Percentiles rank a stretch among this genome's conserved stretches.
Conservation (phyloP, 1,284 basidiomycete genomes). For the Apiotrichum porosum region DNA sequence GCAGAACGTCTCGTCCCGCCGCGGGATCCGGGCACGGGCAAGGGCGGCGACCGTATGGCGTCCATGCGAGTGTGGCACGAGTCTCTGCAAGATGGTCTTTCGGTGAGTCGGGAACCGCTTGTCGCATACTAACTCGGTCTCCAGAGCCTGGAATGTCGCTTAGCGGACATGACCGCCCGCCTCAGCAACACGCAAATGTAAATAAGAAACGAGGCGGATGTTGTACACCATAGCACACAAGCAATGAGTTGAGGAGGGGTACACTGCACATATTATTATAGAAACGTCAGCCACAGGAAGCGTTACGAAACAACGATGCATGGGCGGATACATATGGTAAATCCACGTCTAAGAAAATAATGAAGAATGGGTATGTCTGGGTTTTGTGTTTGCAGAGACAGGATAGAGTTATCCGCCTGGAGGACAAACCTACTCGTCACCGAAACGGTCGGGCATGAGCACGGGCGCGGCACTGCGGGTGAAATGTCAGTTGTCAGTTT, state of each 20-base stretch:
- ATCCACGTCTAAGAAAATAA: too few relatives aligned
- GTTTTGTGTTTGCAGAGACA: too few relatives aligned
- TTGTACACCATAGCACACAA: neutral
- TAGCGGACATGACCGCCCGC: conserved; percentile 3
- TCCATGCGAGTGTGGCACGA: conserved; percentile 10
- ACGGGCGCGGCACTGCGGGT: conserved; percentile 69
- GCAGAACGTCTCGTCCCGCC: too few relatives aligned
- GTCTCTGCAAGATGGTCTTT: conserved; percentile 5
- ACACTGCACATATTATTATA: too few relatives aligned
- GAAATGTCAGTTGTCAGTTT: conserved; percentile 15
- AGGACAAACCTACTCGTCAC: conserved; percentile 34
- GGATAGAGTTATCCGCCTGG: too few relatives aligned
- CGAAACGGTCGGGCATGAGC: conserved; percentile 65
- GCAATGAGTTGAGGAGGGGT: neutral
- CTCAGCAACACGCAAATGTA: too few relatives aligned
- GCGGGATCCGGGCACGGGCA: too few relatives aligned
- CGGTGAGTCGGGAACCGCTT: conserved; percentile 9
- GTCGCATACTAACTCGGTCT: neutral
- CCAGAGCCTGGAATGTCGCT: conserved; percentile 9
- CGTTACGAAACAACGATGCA: conserved; percentile 16
- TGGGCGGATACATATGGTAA: conserved; percentile 1
- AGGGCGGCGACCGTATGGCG: neutral
- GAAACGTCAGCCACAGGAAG: too few relatives aligned
- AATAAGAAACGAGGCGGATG: too few relatives aligned
- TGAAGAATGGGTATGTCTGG: too few relatives aligned